Evolutionary conservation across 148 eudicot species (phyloP), one percentile per base, ranked within the genome.

Genomic region (Cornus suecica): DNA sequence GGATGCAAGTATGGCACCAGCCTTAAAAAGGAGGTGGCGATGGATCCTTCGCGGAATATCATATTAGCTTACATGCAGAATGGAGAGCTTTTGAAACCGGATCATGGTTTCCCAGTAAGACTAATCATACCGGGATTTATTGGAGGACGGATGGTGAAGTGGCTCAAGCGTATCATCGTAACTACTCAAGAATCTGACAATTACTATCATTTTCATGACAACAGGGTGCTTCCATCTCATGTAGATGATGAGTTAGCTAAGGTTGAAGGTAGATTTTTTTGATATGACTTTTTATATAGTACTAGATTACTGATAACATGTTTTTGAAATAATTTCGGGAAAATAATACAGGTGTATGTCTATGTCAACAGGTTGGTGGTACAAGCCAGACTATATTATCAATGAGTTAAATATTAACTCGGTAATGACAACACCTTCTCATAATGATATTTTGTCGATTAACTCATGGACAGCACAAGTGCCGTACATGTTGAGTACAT

Each of bases 1-100:
- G 99, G 99, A 20, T 92, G 97, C 30, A 95, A 92, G 45, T 95
- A 92, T 42, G 99, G 94, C 0, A 95, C 99, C 2, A 90, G 97
- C 64, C 26, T 95, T 0, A 78, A 65, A 60, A 93, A 80, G 76
- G 97, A 91, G 66, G 18, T 82, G 0, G 97, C 97, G 0, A 86
- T 92, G 91, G 99, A 95, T 63, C 89, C 92, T 7, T 85, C 94
- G 0, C 78, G 97, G 22, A 97, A 95, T 66, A 87, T 95, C 25
- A 84, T 95, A 1, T 25, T 95, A 23, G 97, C 99, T 0, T 95
- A 91, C 80, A 88, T 89, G 96, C 99, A 94, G 32, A 94, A 94
- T 70, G 99, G 99, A 0, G 91, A 90, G 52, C 54, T 23, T 1
- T 73, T 92, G 54, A 5, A 61, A 13, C 96, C 97, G 8, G 99